phyloP scores from a whole-genome alignment of 176 grass and related monocot species.

The Alloteropsis semialata region DNA sequence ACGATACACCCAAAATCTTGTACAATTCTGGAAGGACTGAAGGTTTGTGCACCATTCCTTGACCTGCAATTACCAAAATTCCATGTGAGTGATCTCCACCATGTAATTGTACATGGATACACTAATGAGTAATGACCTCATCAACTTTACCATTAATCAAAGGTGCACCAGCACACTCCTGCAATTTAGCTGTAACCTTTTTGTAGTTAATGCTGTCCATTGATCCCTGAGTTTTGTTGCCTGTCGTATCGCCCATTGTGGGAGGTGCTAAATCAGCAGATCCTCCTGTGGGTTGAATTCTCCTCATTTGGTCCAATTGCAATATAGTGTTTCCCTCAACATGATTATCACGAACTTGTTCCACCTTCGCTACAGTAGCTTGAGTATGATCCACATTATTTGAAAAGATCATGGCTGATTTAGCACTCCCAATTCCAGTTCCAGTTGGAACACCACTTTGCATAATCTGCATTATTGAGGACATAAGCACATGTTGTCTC shows the following conservation, averaged over 20 bases:
- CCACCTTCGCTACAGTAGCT: constrained; percentile 9
- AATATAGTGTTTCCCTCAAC: constrained; percentile 41
- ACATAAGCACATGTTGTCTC: not conserved
- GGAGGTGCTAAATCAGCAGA: not conserved
- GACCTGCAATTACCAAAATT: not conserved
- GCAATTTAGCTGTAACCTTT: not conserved
- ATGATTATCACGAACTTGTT: constrained; percentile 9
- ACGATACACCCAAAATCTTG: constrained; percentile 7
- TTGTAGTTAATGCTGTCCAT: not conserved
- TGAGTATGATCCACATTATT: constrained; percentile 14
- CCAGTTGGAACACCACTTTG: constrained; percentile 30
- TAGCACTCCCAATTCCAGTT: constrained; percentile 6
- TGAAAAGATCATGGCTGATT: not conserved
- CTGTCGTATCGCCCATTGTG: not conserved
- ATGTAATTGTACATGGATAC: not conserved
- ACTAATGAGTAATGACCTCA: not conserved
- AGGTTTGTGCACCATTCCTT: not conserved
- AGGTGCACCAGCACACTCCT: not conserved
- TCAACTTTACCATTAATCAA: constrained; percentile 22
- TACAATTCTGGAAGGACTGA: not conserved
- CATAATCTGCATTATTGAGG: constrained; percentile 14
- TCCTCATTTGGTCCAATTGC: constrained; percentile 41
- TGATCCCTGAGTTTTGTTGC: not conserved
- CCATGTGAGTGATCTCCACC: constrained; percentile 3
- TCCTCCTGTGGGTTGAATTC: constrained; percentile 24